These are phyloP conservation scores for Pulveroboletus sp. DNA, from an alignment of 768 basidiomycete species.

Conservation along the genomic window DNA sequence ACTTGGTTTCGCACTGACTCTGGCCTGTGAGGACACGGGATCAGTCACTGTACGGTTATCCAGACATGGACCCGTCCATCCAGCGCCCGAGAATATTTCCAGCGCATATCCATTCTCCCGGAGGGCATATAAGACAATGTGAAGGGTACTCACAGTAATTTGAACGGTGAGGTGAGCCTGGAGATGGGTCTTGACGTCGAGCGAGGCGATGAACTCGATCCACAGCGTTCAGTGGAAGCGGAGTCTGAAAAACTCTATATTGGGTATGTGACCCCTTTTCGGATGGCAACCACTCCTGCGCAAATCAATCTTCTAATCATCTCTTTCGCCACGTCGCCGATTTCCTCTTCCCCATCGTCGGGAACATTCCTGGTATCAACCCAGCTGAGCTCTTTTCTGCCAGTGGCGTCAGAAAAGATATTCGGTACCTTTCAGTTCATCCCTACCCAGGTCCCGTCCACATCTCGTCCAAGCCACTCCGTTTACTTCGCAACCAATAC, in stretches of 20 bases:
- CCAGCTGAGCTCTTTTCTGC: no score
- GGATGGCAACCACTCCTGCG: no score
- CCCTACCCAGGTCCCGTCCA: no score
- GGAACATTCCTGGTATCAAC: no score
- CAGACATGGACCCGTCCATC: constrained; percentile 25
- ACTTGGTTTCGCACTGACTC: constrained; percentile 33
- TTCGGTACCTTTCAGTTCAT: no score
- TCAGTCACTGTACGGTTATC: constrained; percentile 36
- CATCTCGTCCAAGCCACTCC: no score
- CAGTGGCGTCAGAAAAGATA: no score
- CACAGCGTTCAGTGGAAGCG: constrained; percentile 11
- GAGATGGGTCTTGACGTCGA: constrained; percentile 37
- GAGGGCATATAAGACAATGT: not conserved
- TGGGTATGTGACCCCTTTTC: constrained; percentile 11
- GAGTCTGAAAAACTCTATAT: constrained; percentile 22
- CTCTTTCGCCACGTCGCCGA: not conserved
- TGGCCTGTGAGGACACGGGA: constrained; percentile 21
- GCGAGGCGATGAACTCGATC: constrained; percentile 27
- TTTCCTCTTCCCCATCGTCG: no score
- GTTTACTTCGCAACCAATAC: no score
- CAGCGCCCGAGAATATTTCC: constrained; percentile 22
- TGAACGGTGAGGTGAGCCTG: constrained; percentile 24
- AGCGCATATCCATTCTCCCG: constrained; percentile 3
- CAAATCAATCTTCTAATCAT: no score
- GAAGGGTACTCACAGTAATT: constrained; percentile 22